A percentile compares a stretch with the other conserved stretches of the same genome.
These are phyloP conservation scores for Mimosa bimucronata DNA, from an alignment of 306 rosid genomes.

Conservation along the genomic window DNA sequence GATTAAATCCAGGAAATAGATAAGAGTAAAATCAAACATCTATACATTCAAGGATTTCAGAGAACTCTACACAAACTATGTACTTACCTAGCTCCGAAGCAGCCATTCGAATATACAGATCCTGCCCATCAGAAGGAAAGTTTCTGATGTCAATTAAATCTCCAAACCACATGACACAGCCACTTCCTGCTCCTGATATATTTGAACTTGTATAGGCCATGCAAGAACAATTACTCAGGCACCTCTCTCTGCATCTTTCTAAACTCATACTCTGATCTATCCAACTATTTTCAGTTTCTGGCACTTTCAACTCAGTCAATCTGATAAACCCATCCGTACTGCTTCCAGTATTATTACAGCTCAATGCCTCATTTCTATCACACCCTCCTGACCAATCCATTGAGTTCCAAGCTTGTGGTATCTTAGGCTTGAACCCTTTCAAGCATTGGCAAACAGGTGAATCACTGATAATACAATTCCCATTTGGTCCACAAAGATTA, in stretches of 20 bases:
- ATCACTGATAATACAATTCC: slow-evolving; percentile 11
- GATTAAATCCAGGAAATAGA: neutral
- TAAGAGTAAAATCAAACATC: neutral
- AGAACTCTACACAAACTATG: neutral
- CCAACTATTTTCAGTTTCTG: slow-evolving; percentile 29
- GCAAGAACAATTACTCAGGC: slow-evolving; percentile 44
- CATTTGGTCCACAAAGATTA: slow-evolving; percentile 35
- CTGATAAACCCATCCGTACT: slow-evolving; percentile 30
- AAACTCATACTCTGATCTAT: slow-evolving; percentile 3
- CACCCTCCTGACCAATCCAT: slow-evolving; percentile 31
- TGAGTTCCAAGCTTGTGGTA: slow-evolving; percentile 17
- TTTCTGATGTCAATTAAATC: slow-evolving; percentile 37
- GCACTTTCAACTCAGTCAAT: slow-evolving; percentile 29
- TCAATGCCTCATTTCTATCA: slow-evolving; percentile 14
- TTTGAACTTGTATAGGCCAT: slow-evolving; percentile 37
- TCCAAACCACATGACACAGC: slow-evolving; percentile 42
- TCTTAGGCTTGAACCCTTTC: slow-evolving; percentile 26
- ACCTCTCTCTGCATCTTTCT: slow-evolving; percentile 19
- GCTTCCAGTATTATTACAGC: neutral
- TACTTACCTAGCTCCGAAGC: slow-evolving; percentile 32
- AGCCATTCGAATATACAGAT: slow-evolving; percentile 31
- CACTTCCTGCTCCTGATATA: slow-evolving; percentile 9
- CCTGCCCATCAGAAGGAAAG: slow-evolving; percentile 3
- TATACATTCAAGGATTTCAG: neutral
- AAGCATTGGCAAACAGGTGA: slow-evolving; percentile 34